phyloP scores from a whole-genome alignment of 2,329 filamentous ascomycete species.

The Epichloe scottii region DNA sequence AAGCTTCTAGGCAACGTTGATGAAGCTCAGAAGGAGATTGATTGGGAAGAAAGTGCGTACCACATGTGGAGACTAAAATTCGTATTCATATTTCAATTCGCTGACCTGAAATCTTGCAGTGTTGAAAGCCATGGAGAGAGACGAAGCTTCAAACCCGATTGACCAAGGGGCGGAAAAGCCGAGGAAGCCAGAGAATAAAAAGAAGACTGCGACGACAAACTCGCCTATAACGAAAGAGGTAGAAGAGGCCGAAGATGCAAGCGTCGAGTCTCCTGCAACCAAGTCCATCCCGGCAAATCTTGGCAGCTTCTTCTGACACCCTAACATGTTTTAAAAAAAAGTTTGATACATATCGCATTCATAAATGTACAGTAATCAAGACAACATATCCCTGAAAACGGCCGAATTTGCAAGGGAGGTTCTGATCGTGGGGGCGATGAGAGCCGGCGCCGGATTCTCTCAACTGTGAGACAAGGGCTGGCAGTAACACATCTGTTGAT shows the following conservation, averaged over 20 bases:
- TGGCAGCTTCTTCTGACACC: conserved; percentile 38
- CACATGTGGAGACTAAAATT: neutral
- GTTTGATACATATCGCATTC: conserved; percentile 5
- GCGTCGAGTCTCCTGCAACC: conserved; percentile 10
- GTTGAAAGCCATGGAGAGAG: conserved; percentile 52
- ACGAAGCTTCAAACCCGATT: conserved; percentile 38
- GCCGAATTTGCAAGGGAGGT: conserved; percentile 1
- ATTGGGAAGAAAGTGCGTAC: conserved; percentile 72
- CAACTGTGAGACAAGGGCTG: conserved; percentile 41
- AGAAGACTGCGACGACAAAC: conserved; percentile 5
- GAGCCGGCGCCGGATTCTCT: conserved; percentile 13
- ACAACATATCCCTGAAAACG: conserved; percentile 49
- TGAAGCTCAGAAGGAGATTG: conserved; percentile 58
- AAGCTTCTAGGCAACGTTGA: conserved; percentile 62
- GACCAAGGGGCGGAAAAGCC: conserved; percentile 11
- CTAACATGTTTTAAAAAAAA: conserved; percentile 6
- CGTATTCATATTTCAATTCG: no score
- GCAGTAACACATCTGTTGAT: conserved; percentile 44
- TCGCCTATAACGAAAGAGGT: conserved; percentile 4
- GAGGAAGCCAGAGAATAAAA: neutral
- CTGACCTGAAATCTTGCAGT: conserved; percentile 30
- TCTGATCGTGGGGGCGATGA: neutral
- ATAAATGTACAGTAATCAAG: conserved; percentile 25
- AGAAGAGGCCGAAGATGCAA: conserved; percentile 2
- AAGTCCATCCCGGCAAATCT: conserved; percentile 20